Evolutionary conservation across 192 early-diverging fungal species (phyloP).

Genomic region (Gaertneriomyces semiglobifer): DNA sequence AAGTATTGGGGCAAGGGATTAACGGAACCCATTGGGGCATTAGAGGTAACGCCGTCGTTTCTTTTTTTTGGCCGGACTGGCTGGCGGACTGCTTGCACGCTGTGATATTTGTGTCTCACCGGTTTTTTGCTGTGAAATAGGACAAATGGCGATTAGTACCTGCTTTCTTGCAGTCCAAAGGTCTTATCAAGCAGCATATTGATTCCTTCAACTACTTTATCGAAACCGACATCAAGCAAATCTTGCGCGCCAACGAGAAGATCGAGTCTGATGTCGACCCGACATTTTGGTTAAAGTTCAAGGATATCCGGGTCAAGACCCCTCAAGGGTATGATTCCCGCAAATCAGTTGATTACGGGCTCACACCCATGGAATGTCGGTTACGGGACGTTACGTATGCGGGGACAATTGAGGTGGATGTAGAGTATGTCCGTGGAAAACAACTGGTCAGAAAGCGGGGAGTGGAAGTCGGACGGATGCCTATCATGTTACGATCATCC

Average conservation of each 20-base stretch:
- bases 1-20: conserved; percentile 52
- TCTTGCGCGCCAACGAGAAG: conserved; percentile 85
- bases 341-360: conserved; percentile 62
- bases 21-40: conserved; percentile 54
- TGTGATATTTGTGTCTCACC: not conserved
- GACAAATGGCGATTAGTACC: conserved; percentile 99
- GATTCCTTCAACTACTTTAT: conserved; percentile 99
- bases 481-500: conserved; percentile 90
- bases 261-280: conserved; percentile 93
- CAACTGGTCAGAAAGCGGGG: conserved; percentile 75
- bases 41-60: conserved; percentile 40
- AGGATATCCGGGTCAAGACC: conserved; percentile 77
- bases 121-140: conserved; percentile 33
- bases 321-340: conserved; percentile 76
- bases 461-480: conserved; percentile 87
- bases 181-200: conserved; percentile 97
- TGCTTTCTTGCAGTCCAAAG: conserved; percentile 94
- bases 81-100: not conserved
- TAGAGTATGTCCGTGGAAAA: conserved; percentile 84
- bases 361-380: conserved; percentile 94
- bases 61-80: conserved; percentile 1
- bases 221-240: conserved; percentile 89
- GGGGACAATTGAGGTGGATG: conserved; percentile 85
- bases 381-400: conserved; percentile 94
- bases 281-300: conserved; percentile 87